These are phyloP conservation scores for Hypocreales sp. DNA, from an alignment of 2,329 filamentous ascomycete genomes.

Conservation along the genomic window DNA sequence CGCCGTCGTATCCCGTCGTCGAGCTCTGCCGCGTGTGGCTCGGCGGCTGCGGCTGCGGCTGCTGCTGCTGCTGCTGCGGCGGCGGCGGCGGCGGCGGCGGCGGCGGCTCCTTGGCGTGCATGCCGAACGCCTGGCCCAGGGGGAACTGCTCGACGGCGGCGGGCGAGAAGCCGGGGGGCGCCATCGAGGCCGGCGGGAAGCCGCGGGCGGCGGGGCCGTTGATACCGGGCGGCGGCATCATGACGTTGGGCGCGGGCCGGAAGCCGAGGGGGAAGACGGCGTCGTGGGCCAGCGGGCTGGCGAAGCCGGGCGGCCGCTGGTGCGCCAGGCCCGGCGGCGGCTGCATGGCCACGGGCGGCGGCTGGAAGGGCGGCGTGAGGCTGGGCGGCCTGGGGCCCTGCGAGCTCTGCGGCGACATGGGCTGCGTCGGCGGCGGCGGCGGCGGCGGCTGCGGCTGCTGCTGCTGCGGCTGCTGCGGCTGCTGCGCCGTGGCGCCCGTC, in stretches of 20 bases:
- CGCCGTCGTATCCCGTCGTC: constrained; percentile 49
- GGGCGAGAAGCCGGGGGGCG: constrained; percentile 21
- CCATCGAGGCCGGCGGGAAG: constrained; percentile 22
- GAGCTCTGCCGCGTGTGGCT: constrained; percentile 66
- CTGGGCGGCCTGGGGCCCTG: constrained; percentile 15
- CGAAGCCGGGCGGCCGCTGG: constrained; percentile 29
- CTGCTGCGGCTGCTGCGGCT: background rate
- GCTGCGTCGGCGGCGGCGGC: constrained; percentile 11
- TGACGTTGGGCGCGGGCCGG: constrained; percentile 27
- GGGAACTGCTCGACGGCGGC: constrained; percentile 14
- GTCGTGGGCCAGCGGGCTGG: constrained; percentile 42
- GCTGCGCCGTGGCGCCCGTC: constrained; percentile 22
- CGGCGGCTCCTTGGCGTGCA: constrained; percentile 15
- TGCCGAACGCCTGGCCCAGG: constrained; percentile 13
- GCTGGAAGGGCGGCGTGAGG: constrained; percentile 33
- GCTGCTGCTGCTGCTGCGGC: no score
- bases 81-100: no score
- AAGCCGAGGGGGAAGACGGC: constrained; percentile 30
- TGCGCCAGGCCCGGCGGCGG: constrained; percentile 22
- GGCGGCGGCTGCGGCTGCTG: background rate
- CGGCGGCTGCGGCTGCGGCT: constrained; percentile 15
- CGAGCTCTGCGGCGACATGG: constrained; percentile 41
- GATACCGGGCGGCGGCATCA: constrained; percentile 36
- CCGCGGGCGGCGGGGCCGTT: constrained; percentile 25
- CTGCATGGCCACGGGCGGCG: constrained; percentile 38